A percentile compares a stretch with the other conserved stretches of the same genome.
phyloP scores from a whole-genome alignment of 83 land plant species.

The Picea abies region DNA sequence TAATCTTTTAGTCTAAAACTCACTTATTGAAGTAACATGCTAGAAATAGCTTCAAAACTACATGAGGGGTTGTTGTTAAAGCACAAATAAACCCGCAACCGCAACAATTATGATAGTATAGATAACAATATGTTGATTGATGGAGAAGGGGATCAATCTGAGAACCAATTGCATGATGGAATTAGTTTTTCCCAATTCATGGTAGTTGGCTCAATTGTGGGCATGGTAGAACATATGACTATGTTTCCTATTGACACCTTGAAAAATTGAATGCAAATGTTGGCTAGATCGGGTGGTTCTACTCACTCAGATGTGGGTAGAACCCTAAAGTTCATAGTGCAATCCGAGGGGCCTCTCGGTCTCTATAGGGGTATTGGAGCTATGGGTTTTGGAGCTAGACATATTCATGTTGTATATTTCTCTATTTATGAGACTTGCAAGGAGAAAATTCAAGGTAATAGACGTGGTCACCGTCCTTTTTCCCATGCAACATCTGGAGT shows the following conservation, averaged over 20 bases:
- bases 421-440: slow-evolving; percentile 66
- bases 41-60: slow-evolving; percentile 9
- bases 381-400: slow-evolving; percentile 74
- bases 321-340: slow-evolving; percentile 34
- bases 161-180: slow-evolving; percentile 39
- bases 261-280: slow-evolving; percentile 67
- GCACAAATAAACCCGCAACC: background rate
- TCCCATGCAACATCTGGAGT: slow-evolving; percentile 69
- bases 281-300: slow-evolving; percentile 21
- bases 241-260: slow-evolving; percentile 80
- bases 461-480: slow-evolving; percentile 24
- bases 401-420: slow-evolving; percentile 80
- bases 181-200: slow-evolving; percentile 71
- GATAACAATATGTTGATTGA: slow-evolving; percentile 1
- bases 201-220: slow-evolving; percentile 74
- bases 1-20: background rate
- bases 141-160: background rate
- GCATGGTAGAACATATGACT: slow-evolving; percentile 65
- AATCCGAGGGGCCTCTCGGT: slow-evolving; percentile 48
- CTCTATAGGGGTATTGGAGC: slow-evolving; percentile 70
- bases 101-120: slow-evolving; percentile 2
- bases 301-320: slow-evolving; percentile 24
- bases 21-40: background rate
- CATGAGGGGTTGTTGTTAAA: slow-evolving; percentile 4
- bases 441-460: slow-evolving; percentile 22